Percentiles rank a stretch among this genome's conserved stretches.
Conservation (phyloP, 2,329 filamentous ascomycete species). For the Periconia digitata region DNA sequence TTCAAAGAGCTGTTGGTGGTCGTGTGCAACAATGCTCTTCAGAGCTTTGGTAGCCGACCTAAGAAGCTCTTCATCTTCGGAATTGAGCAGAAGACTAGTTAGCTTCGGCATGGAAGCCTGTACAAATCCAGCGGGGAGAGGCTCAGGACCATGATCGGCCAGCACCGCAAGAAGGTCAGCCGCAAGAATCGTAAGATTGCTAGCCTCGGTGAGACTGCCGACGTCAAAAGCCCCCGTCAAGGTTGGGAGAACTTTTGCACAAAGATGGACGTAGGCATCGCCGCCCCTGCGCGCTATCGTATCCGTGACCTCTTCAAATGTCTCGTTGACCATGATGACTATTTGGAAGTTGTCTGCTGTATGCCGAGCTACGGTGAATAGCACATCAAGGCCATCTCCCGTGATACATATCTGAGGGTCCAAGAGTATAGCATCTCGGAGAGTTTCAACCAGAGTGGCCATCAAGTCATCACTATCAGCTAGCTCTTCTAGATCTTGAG, state of each 20-base stretch:
- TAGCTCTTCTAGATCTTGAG: conserved; percentile 79
- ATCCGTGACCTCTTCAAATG: conserved; percentile 84
- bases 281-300: conserved; percentile 65
- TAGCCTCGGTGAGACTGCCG: conserved; percentile 80
- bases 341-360: conserved; percentile 90
- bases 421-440: conserved; percentile 79
- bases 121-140: conserved; percentile 84
- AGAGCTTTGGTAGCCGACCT: conserved; percentile 83
- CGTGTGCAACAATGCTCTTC: conserved; percentile 86
- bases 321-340: conserved; percentile 81
- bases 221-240: conserved; percentile 88
- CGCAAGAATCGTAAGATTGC: conserved; percentile 82
- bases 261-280: conserved; percentile 75
- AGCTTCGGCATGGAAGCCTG: conserved; percentile 84
- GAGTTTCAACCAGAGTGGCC: conserved; percentile 83
- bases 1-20: conserved; percentile 83
- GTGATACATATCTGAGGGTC: conserved; percentile 75
- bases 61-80: conserved; percentile 83
- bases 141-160: conserved; percentile 78
- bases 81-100: conserved; percentile 77
- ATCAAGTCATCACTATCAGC: conserved; percentile 90
- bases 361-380: conserved; percentile 87
- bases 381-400: conserved; percentile 74
- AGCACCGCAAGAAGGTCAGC: conserved; percentile 81
- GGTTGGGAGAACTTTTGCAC: conserved; percentile 82